Percentiles rank a stretch among this genome's conserved stretches.
phyloP scores from a whole-genome alignment of 768 basidiomycete genomes.

The Boletus pseudo-olivaceus region DNA sequence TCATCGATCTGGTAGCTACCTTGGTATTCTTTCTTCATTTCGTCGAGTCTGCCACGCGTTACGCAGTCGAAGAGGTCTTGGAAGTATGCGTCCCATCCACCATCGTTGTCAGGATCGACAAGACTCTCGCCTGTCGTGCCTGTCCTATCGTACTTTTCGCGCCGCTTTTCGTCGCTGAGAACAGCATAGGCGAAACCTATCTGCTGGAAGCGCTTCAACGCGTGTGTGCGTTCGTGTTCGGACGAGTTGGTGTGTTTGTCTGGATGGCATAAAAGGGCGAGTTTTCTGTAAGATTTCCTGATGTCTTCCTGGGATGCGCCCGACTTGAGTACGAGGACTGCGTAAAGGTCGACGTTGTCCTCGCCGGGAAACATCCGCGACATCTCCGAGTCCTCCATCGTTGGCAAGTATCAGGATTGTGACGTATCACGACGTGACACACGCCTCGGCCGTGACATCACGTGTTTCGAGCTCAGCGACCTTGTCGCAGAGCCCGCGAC shows the following conservation, averaged over 20 bases:
- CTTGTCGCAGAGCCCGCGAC: too few species aligned
- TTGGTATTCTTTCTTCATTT: conserved; percentile 94
- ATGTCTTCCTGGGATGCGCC: conserved; percentile 64
- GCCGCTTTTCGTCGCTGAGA: conserved; percentile 71
- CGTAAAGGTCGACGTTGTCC: conserved; percentile 74
- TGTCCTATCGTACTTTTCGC: conserved; percentile 77
- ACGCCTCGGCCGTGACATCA: conserved; percentile 2
- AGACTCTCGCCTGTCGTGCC: conserved; percentile 83
- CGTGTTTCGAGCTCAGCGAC: conserved; percentile 3
- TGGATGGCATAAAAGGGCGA: conserved; percentile 81
- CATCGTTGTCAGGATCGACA: conserved; percentile 68
- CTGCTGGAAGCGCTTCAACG: conserved; percentile 83
- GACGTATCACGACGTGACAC: conserved; percentile 2
- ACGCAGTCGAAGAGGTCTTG: conserved; percentile 85
- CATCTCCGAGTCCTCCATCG: conserved; percentile 70
- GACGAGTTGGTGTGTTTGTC: conserved; percentile 76
- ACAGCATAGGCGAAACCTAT: conserved; percentile 94
- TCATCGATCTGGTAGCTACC: conserved; percentile 36
- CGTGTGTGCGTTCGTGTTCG: conserved; percentile 59
- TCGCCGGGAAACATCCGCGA: conserved; percentile 73
- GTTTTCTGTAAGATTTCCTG: conserved; percentile 79
- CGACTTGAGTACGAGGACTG: conserved; percentile 55
- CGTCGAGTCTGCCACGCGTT: conserved; percentile 81
- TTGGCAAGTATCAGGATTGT: neutral
- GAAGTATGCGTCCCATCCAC: conserved; percentile 92